A percentile compares a stretch with the other conserved stretches of the same genome.
Conservation (phyloP, 306 rosid species). For the Cotoneaster glaucophyllus region DNA sequence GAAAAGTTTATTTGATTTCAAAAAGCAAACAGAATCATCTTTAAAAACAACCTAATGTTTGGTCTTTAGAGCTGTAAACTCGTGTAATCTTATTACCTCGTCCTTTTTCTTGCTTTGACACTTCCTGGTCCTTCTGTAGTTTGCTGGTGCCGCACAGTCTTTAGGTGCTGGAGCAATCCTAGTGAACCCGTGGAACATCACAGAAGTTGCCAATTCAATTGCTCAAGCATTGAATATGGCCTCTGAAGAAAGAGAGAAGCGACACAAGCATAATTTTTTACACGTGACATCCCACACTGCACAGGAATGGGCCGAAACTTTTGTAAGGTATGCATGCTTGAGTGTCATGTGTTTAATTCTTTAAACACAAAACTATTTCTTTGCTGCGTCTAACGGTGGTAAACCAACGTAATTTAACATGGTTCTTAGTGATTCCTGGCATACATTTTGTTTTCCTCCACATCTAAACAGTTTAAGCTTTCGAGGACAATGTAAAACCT, state of each 20-base stretch:
- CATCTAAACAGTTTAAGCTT: neutral
- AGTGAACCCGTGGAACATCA: constrained; percentile 92
- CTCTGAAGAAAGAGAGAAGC: constrained; percentile 69
- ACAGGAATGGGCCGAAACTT: constrained; percentile 98
- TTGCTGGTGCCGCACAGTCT: constrained; percentile 99
- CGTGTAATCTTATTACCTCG: neutral
- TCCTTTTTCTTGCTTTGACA: constrained; percentile 6
- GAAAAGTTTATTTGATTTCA: neutral
- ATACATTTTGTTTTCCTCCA: neutral
- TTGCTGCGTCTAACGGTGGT: neutral
- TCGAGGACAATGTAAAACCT: neutral
- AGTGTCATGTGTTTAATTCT: neutral
- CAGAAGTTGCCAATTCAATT: constrained; percentile 82
- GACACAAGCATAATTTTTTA: constrained; percentile 65
- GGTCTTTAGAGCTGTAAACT: neutral
- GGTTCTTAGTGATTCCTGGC: neutral
- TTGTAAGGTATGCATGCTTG: constrained; percentile 60
- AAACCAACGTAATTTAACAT: neutral
- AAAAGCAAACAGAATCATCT: neutral
- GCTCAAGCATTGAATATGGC: constrained; percentile 64
- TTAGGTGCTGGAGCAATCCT: constrained; percentile 94
- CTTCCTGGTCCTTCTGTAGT: constrained; percentile 41
- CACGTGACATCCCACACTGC: constrained; percentile 91
- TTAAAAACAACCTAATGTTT: neutral
- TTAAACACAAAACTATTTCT: neutral